Conservation (phyloP, 2,329 filamentous ascomycete genomes). For the Fusarium sp. region DNA sequence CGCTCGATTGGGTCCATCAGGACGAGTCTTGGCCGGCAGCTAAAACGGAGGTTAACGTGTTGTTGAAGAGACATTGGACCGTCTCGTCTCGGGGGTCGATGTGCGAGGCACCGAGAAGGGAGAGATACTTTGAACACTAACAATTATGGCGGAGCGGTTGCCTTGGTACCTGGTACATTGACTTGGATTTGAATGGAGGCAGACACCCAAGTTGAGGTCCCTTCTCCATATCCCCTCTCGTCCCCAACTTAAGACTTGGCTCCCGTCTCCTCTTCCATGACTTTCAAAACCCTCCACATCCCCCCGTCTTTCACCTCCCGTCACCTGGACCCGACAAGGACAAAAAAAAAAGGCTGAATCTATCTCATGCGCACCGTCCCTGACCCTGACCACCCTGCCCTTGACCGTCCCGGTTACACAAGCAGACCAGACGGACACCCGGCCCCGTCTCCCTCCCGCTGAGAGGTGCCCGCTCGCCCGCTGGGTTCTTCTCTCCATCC, state of each 20-base stretch:
- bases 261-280: neutral
- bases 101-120: conserved; percentile 23
- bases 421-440: neutral
- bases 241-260: neutral
- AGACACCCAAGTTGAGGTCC: neutral
- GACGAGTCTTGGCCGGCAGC: conserved; percentile 27
- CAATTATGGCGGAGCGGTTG: neutral
- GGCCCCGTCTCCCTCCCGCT: conserved; percentile 4
- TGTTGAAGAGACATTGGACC: conserved; percentile 8
- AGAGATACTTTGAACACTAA: conserved; percentile 28
- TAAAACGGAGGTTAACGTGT: conserved; percentile 7
- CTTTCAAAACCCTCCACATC: conserved; percentile 24
- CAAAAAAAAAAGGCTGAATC: neutral
- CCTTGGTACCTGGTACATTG: neutral
- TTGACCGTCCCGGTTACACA: conserved; percentile 1
- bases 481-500: conserved; percentile 2
- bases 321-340: neutral
- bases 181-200: neutral
- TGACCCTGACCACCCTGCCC: neutral
- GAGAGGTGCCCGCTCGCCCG: conserved; percentile 19
- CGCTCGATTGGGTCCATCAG: conserved; percentile 29
- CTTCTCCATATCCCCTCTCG: conserved; percentile 11
- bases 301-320: conserved; percentile 1
- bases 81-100: conserved; percentile 30
- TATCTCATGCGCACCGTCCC: neutral